Evolutionary conservation across 129 eudicot species (phyloP), one percentile per base, ranked within the genome.

Genomic region (Kitagawia praeruptora): DNA sequence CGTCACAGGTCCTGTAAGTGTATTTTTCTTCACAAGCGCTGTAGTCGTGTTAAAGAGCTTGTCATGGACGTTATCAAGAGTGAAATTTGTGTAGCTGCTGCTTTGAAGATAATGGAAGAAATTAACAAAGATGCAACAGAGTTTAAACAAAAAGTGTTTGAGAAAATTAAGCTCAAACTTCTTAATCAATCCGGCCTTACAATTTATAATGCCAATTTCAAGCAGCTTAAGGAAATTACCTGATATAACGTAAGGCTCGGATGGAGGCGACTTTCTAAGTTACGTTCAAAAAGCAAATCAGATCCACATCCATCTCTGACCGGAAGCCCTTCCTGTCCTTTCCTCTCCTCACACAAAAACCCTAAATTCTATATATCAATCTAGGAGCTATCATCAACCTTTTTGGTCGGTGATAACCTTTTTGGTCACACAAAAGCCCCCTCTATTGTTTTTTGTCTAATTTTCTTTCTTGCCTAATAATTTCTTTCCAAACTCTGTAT

Each of bases 121-220:
- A 81, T 75, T 14, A 41, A 73, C 15, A 73, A 23, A 54, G 83
- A 72, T 2, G 74, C 83, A 31, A 73, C 73, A 31, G n/a, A 54
- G 45, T 67, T 67, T 38, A 34, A 67, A 28, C 42, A 34, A 34
- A 5, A 63, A 63, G 73, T 72, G 15, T 41, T 81, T 75, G 74
- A 10, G 19, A 46, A 81, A 38, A 80, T 81, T 44, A 69, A 81
- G 47, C 70, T 81, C 16, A 76, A 81, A 25, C 77, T 81, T 40
- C 77, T 81, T 40, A 70, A 81, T 27, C 84, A 81, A 16, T 75
- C 75, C 18, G 84, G 84, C 16, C 64, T 81, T 40, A 5, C 27
- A n/a, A 66, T 81, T n/a, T 81, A 81, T 25, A 75, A 81, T 75
- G 79, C 74, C 34, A 80, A 80, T 37, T 79, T 80, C 61, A 80